Evolutionary conservation across 345 rosid genomes (phyloP), one percentile per base, ranked within the genome.

Genomic region (Ceriops decandra): DNA sequence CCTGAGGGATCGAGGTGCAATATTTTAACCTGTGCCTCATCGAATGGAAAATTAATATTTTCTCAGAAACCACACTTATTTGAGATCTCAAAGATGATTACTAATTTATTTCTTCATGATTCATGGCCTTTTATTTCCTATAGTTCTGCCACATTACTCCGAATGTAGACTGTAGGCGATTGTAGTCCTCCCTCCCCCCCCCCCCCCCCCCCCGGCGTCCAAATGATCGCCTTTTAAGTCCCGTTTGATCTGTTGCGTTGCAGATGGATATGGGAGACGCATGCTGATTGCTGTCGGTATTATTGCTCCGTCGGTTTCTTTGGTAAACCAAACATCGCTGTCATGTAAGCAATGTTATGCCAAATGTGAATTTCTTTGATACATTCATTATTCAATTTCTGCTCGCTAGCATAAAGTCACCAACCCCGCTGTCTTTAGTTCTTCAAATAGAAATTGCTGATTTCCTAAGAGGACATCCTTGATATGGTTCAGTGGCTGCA

Each of bases 401-500:
- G 63, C 62, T 75, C 27, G 57, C n/a, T 62, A 57, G 72, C 64
- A 60, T 31, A 13, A 42, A 68, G 81, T 65, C 47, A 69, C 63
- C 60, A 30, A 66, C 46, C 38, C 57, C 73, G 73, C 66, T 36
- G 59, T 62, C 32, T 16, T 47, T 64, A 63, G 49, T 69, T 65
- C 35, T 64, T 71, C 59, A 68, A 72, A 74, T 71, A 59, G 57
- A 73, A 67, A 73, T 56, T 73, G 60, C 82, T 77, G 83, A 82
- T 74, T 78, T 86, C 87, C 90, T 88, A 88, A 85, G 87, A 83
- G 76, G 86, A 82, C 83, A 70, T 81, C 80, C 83, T 91, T 91
- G 93, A 91, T 89, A 79, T 91, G 91, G 84, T 82, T 89, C 96
- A 91, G 98, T 89, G 91, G 96, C 97, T 91, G 97, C 96, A 91